Evolutionary conservation across 805 yeast genomes (phyloP).

Genomic region (Scheffersomyces spartinae): DNA sequence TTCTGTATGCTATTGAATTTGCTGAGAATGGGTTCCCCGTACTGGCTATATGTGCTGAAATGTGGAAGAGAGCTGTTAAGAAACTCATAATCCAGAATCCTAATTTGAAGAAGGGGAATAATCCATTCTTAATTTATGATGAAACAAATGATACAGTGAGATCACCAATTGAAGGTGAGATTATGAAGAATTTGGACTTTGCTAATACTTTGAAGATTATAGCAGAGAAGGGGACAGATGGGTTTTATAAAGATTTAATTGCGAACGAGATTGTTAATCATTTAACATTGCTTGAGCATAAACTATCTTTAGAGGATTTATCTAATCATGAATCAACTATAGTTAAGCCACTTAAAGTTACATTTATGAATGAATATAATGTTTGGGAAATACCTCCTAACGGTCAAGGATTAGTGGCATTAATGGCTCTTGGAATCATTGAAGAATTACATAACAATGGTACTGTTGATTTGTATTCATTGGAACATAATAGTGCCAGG

Average conservation of each 20-base stretch:
- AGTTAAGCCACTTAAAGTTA: conserved; percentile 51
- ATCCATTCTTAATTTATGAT: conserved; percentile 25
- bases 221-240: conserved; percentile 48
- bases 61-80: conserved; percentile 34
- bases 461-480: conserved; percentile 23
- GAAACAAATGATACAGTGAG: conserved; percentile 17
- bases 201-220: conserved; percentile 43
- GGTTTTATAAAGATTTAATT: conserved; percentile 59
- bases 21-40: conserved; percentile 62
- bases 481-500: conserved; percentile 58
- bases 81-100: conserved; percentile 28
- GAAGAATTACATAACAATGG: conserved; percentile 38
- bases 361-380: conserved; percentile 36
- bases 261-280: conserved; percentile 54
- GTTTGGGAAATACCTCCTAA: conserved; percentile 82
- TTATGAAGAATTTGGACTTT: conserved; percentile 37
- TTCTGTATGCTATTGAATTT: conserved; percentile 55
- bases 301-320: conserved; percentile 45
- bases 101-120: conserved; percentile 13
- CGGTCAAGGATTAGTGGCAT: conserved; percentile 71
- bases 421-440: conserved; percentile 58
- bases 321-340: conserved; percentile 44
- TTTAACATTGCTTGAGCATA: conserved; percentile 42
- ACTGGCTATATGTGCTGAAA: conserved; percentile 40
- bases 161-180: conserved; percentile 47